These are phyloP conservation scores for Excoecaria agallocha DNA, from an alignment of 345 rosid species.

Conservation along the genomic window DNA sequence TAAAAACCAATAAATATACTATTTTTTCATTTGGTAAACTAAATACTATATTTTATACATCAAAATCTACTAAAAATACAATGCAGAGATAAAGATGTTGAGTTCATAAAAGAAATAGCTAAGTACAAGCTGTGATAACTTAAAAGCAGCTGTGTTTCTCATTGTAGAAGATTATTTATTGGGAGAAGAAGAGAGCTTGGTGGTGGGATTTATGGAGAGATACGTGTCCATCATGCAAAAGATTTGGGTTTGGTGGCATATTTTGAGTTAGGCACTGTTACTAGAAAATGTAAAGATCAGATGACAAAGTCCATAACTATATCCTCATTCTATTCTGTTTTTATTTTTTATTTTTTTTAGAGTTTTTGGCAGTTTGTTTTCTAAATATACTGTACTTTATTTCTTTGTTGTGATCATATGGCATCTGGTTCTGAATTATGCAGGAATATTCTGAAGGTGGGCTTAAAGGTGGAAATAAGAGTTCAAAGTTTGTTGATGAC, in stretches of 20 bases:
- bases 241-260: slow-evolving; percentile 7
- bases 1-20: too few relatives aligned
- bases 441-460: slow-evolving; percentile 81
- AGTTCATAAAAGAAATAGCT: too few relatives aligned
- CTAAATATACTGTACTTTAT: neutral
- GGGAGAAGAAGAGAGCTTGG: neutral
- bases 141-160: slow-evolving; percentile 14
- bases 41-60: too few relatives aligned
- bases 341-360: neutral
- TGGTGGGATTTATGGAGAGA: slow-evolving; percentile 26
- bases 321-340: neutral
- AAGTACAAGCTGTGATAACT: slow-evolving; percentile 35
- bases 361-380: neutral
- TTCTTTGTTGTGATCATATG: slow-evolving; percentile 10
- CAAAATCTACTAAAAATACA: too few relatives aligned
- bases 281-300: slow-evolving; percentile 1
- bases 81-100: too few relatives aligned
- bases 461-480: slow-evolving; percentile 88
- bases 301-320: slow-evolving; percentile 5
- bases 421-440: slow-evolving; percentile 25
- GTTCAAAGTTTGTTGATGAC: slow-evolving; percentile 67
- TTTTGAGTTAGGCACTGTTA: slow-evolving; percentile 6
- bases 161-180: neutral
- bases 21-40: too few relatives aligned
- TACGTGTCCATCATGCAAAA: slow-evolving; percentile 37